Percentiles rank a stretch among this genome's conserved stretches.
These are phyloP conservation scores for Pelargonium australe DNA, from an alignment of 441 rosid genomes.

Conservation along the genomic window DNA sequence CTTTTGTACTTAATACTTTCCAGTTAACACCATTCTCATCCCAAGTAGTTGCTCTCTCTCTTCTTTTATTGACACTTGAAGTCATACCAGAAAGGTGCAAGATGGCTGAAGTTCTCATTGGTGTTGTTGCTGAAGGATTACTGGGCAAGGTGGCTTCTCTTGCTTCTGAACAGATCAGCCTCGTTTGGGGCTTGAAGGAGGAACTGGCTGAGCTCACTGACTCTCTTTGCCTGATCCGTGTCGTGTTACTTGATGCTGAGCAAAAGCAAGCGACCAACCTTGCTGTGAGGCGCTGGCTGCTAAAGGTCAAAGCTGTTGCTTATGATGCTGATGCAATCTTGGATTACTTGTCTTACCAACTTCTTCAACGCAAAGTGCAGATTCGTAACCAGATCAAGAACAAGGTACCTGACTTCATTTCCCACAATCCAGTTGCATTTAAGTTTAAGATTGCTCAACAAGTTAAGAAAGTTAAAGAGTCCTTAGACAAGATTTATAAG, in stretches of 20 bases:
- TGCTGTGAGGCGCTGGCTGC: constrained; percentile 7
- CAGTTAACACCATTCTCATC: no score
- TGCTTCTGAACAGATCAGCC: background rate
- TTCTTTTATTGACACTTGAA: no score
- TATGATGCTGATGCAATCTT: background rate
- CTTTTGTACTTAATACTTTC: no score
- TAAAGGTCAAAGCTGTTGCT: background rate
- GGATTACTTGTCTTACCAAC: background rate
- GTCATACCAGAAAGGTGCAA: no score
- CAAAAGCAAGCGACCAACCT: background rate
- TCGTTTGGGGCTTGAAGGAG: background rate
- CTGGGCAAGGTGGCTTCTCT: background rate
- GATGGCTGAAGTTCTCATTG: background rate
- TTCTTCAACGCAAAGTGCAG: background rate
- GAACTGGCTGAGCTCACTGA: background rate
- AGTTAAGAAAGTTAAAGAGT: no score
- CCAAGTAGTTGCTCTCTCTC: no score
- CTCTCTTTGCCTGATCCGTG: background rate
- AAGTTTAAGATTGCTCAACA: no score
- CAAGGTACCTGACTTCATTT: background rate
- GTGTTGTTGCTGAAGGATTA: no score
- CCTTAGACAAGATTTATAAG: no score
- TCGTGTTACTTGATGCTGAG: constrained; percentile 4
- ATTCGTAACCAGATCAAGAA: background rate
- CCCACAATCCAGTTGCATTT: background rate